Percentiles rank a stretch among this genome's conserved stretches.
phyloP scores from a whole-genome alignment of 2,329 filamentous ascomycete genomes.

The Aspergillus candidus region DNA sequence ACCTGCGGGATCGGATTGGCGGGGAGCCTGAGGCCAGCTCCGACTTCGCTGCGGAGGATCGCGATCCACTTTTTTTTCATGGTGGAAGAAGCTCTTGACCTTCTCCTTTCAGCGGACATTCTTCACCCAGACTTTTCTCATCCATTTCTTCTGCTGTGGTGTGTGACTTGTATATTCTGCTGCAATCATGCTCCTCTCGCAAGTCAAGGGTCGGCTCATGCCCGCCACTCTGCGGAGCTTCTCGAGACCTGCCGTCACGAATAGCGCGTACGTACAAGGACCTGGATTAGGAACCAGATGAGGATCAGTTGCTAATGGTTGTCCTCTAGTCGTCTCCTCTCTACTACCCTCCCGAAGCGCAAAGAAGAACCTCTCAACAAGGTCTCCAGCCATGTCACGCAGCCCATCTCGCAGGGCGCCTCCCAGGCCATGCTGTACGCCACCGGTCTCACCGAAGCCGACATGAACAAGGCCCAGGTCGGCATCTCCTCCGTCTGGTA shows the following conservation, averaged over 20 bases:
- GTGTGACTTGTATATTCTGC: not conserved
- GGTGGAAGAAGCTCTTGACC: too few relatives aligned
- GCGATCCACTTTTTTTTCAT: constrained; percentile 5
- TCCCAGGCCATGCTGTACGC: constrained; percentile 99
- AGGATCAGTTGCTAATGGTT: not conserved
- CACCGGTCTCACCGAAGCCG: constrained; percentile 75
- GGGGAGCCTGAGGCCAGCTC: constrained; percentile 11
- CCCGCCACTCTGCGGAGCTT: constrained; percentile 23
- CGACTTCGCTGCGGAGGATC: constrained; percentile 17
- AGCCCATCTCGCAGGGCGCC: constrained; percentile 95
- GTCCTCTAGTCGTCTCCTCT: constrained; percentile 28
- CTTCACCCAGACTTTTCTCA: not conserved
- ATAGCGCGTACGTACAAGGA: constrained; percentile 2
- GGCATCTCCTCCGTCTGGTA: constrained; percentile 99
- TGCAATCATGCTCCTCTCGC: constrained; percentile 22
- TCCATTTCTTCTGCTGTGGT: not conserved
- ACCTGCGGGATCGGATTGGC: constrained; percentile 11
- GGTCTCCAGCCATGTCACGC: constrained; percentile 77
- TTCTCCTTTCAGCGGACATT: not conserved
- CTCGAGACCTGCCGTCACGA: constrained; percentile 9
- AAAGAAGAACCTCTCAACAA: constrained; percentile 64
- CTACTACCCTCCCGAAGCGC: constrained; percentile 43
- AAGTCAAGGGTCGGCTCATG: constrained; percentile 22
- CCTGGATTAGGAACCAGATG: not conserved
- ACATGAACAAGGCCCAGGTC: constrained; percentile 95